Percentiles rank a stretch among this genome's conserved stretches.
Evolutionary conservation across 257 asterid species (phyloP).

Genomic region (Primulina eburnea): DNA sequence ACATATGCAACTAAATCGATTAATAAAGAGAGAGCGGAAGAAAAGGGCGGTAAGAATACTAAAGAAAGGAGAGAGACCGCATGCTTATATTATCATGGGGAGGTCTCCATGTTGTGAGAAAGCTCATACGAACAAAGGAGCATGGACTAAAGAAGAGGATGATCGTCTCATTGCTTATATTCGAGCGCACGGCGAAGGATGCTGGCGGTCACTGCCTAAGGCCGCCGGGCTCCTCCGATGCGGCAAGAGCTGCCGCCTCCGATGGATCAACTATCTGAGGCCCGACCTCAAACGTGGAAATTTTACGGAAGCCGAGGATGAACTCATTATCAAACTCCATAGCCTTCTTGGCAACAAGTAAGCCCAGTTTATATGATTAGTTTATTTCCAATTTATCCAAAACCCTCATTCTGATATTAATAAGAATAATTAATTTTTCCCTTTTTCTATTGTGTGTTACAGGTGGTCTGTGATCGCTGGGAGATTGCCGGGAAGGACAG

Average conservation of each 20-base stretch:
- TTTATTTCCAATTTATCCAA: neutral
- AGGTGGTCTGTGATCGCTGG: conserved; percentile 97
- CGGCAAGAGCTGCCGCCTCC: conserved; percentile 90
- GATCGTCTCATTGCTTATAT: conserved; percentile 76
- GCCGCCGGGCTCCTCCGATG: conserved; percentile 94
- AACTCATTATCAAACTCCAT: conserved; percentile 85
- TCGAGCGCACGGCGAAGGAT: conserved; percentile 80
- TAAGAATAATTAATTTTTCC: neutral
- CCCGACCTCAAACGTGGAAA: conserved; percentile 97
- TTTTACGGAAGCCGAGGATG: conserved; percentile 87
- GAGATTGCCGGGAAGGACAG: conserved; percentile 86
- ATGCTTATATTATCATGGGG: conserved; percentile 46
- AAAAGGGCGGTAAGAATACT: neutral
- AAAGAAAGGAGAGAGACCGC: neutral
- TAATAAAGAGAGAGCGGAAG: neutral
- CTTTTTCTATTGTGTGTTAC: neutral
- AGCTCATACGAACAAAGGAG: conserved; percentile 97
- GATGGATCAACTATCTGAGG: conserved; percentile 90
- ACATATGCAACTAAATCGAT: neutral
- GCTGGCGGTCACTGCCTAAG: conserved; percentile 93
- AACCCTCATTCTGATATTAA: neutral
- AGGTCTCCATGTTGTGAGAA: conserved; percentile 98
- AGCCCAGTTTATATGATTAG: neutral
- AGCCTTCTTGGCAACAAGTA: conserved; percentile 93
- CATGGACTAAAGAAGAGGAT: conserved; percentile 97